Evolutionary conservation across 495 filamentous ascomycete species (phyloP).

Genomic region (Penicillium nucicola): DNA sequence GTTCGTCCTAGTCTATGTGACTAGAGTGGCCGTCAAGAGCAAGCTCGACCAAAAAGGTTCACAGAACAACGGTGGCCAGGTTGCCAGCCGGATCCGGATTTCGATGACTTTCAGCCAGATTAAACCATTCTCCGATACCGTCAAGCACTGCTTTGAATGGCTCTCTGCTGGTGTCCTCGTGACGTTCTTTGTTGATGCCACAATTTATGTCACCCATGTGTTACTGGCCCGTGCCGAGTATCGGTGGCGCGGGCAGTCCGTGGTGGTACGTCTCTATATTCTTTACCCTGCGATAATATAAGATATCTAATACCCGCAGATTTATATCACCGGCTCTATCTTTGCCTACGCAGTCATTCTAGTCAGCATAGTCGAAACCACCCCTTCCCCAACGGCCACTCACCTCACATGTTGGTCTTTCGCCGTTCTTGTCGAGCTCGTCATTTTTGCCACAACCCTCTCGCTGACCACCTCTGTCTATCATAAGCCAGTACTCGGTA

Average conservation of each 20-base stretch:
- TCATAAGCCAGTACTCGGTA: conserved; percentile 52
- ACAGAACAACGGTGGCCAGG: too few species aligned
- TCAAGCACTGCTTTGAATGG: conserved; percentile 66
- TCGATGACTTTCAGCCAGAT: too few species aligned
- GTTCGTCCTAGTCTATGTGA: too few species aligned
- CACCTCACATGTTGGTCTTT: conserved; percentile 68
- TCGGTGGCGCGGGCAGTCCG: too few species aligned
- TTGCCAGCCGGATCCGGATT: too few species aligned
- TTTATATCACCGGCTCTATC: conserved; percentile 73
- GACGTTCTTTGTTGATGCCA: conserved; percentile 68
- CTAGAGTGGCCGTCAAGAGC: too few species aligned
- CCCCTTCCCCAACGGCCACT: conserved; percentile 62
- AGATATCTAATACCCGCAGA: conserved; percentile 42
- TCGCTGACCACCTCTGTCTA: conserved; percentile 55
- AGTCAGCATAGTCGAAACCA: conserved; percentile 71
- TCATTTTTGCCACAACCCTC: conserved; percentile 59
- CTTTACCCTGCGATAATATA: background rate
- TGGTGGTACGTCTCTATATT: conserved; percentile 66
- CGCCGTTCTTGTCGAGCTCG: conserved; percentile 61
- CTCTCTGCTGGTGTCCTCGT: conserved; percentile 60
- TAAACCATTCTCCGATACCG: conserved; percentile 4
- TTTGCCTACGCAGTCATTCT: too few species aligned
- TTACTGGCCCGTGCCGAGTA: conserved; percentile 54
- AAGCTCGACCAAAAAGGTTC: too few species aligned
- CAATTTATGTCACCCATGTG: conserved; percentile 69